Percentiles rank a stretch among this genome's conserved stretches.
Evolutionary conservation across 2,329 filamentous ascomycete genomes (phyloP).

Genomic region (Ceratocystis cacaofunesta): DNA sequence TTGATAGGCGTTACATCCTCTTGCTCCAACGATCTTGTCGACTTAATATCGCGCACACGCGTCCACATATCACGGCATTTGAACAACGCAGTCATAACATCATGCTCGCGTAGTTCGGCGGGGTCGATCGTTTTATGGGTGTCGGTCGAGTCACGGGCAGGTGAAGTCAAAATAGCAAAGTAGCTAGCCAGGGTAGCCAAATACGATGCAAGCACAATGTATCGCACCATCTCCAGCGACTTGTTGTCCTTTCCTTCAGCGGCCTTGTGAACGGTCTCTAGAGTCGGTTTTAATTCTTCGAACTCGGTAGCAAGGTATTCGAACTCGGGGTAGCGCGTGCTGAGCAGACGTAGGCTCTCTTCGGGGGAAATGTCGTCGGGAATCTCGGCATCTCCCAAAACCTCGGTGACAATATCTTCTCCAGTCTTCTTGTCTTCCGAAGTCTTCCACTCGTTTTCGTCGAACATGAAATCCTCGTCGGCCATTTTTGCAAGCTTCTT

Average conservation of each 20-base stretch:
- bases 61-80: slow-evolving; percentile 71
- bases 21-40: slow-evolving; percentile 26
- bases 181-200: slow-evolving; percentile 81
- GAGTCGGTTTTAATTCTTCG: slow-evolving; percentile 50
- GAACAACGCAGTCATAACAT: slow-evolving; percentile 74
- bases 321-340: slow-evolving; percentile 80
- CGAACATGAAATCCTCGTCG: slow-evolving; percentile 85
- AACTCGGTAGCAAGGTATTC: slow-evolving; percentile 74
- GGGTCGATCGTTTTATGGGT: slow-evolving; percentile 51
- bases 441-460: slow-evolving; percentile 71
- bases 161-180: slow-evolving; percentile 81
- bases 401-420: slow-evolving; percentile 55
- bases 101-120: slow-evolving; percentile 71
- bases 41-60: slow-evolving; percentile 50
- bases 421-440: slow-evolving; percentile 36
- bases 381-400: slow-evolving; percentile 71
- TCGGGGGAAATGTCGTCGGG: slow-evolving; percentile 62
- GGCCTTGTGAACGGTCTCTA: slow-evolving; percentile 43
- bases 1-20: slow-evolving; percentile 21
- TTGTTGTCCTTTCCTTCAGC: slow-evolving; percentile 37
- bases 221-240: slow-evolving; percentile 53
- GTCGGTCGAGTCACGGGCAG: slow-evolving; percentile 44
- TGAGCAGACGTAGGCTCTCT: slow-evolving; percentile 61
- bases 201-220: slow-evolving; percentile 71
- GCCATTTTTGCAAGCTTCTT: slow-evolving; percentile 83